Base-by-base conservation (phyloP, 345 rosid genomes). In the Physaria fendleri region DNA sequence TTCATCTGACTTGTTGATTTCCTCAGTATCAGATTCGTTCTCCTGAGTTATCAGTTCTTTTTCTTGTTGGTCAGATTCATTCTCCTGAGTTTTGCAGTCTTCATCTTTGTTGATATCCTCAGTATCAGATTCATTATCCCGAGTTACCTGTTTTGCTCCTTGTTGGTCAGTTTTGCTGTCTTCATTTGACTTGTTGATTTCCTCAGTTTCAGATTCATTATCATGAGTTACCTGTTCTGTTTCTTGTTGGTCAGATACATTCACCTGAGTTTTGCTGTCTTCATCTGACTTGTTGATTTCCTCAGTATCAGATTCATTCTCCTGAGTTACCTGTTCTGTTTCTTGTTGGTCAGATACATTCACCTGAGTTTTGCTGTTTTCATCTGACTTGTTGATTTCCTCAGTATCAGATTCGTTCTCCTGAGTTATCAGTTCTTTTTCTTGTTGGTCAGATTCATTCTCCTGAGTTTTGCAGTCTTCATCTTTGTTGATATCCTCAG, bases 41-140 rank as follows among this genome's bases (percentile, higher is more conserved):
- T n/a, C n/a, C n/a, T n/a, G n/a, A n/a, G n/a, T n/a, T n/a, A 48
- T 67, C 71, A 49, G 53, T n/a, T n/a, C n/a, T n/a, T n/a, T n/a
- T n/a, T n/a, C n/a, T n/a, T n/a, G n/a, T n/a, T n/a, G n/a, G n/a
- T n/a, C n/a, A n/a, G n/a, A n/a, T n/a, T n/a, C n/a, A n/a, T n/a
- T n/a, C n/a, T n/a, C n/a, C n/a, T n/a, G n/a, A n/a, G n/a, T n/a
- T n/a, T n/a, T n/a, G n/a, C n/a, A n/a, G n/a, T n/a, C n/a, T n/a
- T n/a, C n/a, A n/a, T n/a, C n/a, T n/a, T n/a, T n/a, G n/a, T n/a
- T n/a, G n/a, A n/a, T n/a, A n/a, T n/a, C 71, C 17, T 49, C 71
- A 49, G 65, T 48, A 45, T 66, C 50, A 29, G 43, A 37, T 47
- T 65, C 64, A 20, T 56, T 37, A 28, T 27, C 56, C 27, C 33